phyloP scores from a whole-genome alignment of 1,284 basidiomycete species.

The Stygiomarasmius scandens region DNA sequence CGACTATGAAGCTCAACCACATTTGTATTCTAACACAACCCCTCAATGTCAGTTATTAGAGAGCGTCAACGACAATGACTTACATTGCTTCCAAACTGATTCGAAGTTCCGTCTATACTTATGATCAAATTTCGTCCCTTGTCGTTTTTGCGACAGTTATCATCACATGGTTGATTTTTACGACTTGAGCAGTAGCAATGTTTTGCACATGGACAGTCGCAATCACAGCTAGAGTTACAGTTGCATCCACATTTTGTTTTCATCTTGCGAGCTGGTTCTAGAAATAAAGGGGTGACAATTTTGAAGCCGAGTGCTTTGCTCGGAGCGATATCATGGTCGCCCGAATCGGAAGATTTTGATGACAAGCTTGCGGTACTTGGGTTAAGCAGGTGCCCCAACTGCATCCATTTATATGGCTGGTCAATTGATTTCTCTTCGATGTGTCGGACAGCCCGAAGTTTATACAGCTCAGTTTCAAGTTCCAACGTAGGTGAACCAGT shows the following conservation, averaged over 20 bases:
- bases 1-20: slow-evolving; percentile 36
- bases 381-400: too few species aligned
- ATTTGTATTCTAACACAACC: slow-evolving; percentile 32
- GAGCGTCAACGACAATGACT: not conserved
- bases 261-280: not conserved
- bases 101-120: slow-evolving; percentile 35
- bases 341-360: too few species aligned
- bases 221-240: not conserved
- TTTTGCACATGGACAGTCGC: not conserved
- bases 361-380: too few species aligned
- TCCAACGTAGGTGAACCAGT: too few species aligned
- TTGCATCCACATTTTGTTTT: not conserved
- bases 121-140: slow-evolving; percentile 26
- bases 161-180: not conserved
- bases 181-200: not conserved
- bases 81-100: slow-evolving; percentile 31
- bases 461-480: too few species aligned
- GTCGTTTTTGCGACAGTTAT: not conserved
- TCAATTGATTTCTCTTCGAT: too few species aligned
- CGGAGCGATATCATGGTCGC: too few species aligned
- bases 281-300: too few species aligned
- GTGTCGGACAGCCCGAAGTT: too few species aligned
- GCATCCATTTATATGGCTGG: too few species aligned
- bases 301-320: too few species aligned
- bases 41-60: not conserved